These are phyloP conservation scores for Immersiporthe knoxdaviesiana DNA, from an alignment of 2,329 filamentous ascomycete species.

Conservation along the genomic window DNA sequence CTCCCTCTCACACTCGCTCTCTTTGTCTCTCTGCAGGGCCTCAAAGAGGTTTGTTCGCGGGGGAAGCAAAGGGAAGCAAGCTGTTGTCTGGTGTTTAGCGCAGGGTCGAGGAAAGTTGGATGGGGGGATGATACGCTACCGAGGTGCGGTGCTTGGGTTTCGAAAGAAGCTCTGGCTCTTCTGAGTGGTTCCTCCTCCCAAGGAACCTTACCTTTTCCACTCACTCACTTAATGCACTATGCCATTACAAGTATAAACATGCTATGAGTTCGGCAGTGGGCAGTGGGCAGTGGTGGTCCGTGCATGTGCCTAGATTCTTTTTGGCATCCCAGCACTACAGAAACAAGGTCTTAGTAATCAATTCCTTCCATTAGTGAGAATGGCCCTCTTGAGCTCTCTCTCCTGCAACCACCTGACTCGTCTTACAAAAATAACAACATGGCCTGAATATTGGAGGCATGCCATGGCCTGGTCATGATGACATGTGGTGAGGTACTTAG, in stretches of 20 bases:
- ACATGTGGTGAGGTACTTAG: too few relatives aligned
- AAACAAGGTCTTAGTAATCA: background rate
- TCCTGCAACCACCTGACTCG: too few relatives aligned
- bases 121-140: background rate
- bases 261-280: background rate
- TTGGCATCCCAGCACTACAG: background rate
- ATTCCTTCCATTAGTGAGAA: background rate
- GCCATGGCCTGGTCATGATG: too few relatives aligned
- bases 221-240: background rate
- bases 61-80: background rate
- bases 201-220: background rate
- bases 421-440: too few relatives aligned
- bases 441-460: too few relatives aligned
- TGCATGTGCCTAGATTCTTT: background rate
- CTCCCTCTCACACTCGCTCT: background rate
- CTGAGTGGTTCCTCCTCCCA: background rate
- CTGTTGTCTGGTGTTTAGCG: background rate
- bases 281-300: background rate
- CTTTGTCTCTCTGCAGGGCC: background rate
- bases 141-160: background rate
- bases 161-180: conserved; percentile 3
- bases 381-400: too few relatives aligned
- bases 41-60: background rate
- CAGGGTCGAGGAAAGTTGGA: background rate
- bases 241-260: too few relatives aligned